A percentile compares a stretch with the other conserved stretches of the same genome.
Conservation (phyloP, 2,329 filamentous ascomycete genomes). For the Orbilia ellipsospora region DNA sequence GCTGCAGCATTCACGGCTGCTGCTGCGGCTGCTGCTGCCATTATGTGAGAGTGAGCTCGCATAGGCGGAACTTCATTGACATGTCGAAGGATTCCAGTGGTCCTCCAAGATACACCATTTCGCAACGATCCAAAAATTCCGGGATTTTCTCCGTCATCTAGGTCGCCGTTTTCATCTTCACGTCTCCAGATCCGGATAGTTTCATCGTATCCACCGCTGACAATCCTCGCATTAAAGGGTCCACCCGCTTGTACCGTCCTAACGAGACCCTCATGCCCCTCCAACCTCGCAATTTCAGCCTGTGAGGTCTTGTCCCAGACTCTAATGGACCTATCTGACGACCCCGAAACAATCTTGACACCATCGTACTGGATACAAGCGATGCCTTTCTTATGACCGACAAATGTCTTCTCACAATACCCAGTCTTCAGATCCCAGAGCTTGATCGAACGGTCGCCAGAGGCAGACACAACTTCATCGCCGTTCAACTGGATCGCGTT, state of each 20-base stretch:
- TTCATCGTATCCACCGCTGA: slow-evolving; percentile 96
- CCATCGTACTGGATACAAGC: slow-evolving; percentile 98
- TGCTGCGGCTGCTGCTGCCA: slow-evolving; percentile 44
- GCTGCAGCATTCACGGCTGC: slow-evolving; percentile 37
- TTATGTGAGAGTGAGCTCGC: slow-evolving; percentile 21
- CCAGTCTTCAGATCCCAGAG: slow-evolving; percentile 91
- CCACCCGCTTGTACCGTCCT: slow-evolving; percentile 88
- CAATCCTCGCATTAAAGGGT: slow-evolving; percentile 84
- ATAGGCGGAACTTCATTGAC: slow-evolving; percentile 40
- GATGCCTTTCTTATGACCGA: slow-evolving; percentile 93
- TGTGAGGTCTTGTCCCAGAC: slow-evolving; percentile 90
- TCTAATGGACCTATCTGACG: slow-evolving; percentile 93
- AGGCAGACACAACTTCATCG: slow-evolving; percentile 90
- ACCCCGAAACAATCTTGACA: slow-evolving; percentile 91
- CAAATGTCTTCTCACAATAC: slow-evolving; percentile 78
- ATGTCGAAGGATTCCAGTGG: slow-evolving; percentile 59
- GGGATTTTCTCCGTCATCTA: slow-evolving; percentile 80
- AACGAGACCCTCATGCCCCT: slow-evolving; percentile 84
- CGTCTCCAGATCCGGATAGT: slow-evolving; percentile 95
- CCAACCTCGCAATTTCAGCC: slow-evolving; percentile 87
- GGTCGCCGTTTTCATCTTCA: slow-evolving; percentile 79
- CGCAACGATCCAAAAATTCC: slow-evolving; percentile 75
- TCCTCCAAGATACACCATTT: slow-evolving; percentile 64
- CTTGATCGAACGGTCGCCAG: slow-evolving; percentile 92
- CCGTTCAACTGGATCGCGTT: slow-evolving; percentile 93